Evolutionary conservation across 805 yeast species (phyloP).

Genomic region (Kodamaea laetipori): DNA sequence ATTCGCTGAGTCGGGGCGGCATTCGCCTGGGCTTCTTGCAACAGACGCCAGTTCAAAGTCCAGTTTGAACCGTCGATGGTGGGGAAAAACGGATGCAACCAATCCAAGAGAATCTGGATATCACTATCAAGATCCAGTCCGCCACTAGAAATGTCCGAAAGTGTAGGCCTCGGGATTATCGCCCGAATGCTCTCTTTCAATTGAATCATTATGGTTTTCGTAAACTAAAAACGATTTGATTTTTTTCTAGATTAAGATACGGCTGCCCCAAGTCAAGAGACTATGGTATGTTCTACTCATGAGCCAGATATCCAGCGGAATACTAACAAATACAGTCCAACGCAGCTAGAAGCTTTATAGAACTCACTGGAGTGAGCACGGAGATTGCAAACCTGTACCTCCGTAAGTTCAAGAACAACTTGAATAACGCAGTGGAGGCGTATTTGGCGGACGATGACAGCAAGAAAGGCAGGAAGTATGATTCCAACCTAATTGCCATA

Average conservation of each 20-base stretch:
- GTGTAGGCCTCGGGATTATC: slow-evolving; percentile 15
- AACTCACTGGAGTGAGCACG: slow-evolving; percentile 38
- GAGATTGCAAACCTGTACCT: slow-evolving; percentile 40
- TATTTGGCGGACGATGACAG: slow-evolving; percentile 21
- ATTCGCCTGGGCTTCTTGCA: neutral
- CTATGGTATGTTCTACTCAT: neutral
- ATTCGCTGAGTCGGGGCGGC: slow-evolving; percentile 37
- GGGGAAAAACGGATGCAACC: slow-evolving; percentile 36
- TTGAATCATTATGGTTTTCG: neutral
- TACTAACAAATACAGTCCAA: too few relatives aligned
- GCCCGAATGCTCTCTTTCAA: slow-evolving; percentile 6
- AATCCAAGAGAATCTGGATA: slow-evolving; percentile 32
- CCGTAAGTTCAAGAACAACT: slow-evolving; percentile 30
- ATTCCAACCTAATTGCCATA: slow-evolving; percentile 26
- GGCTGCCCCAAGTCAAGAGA: too few relatives aligned
- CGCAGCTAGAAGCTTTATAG: slow-evolving; percentile 8
- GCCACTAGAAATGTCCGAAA: slow-evolving; percentile 13
- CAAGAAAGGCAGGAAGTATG: slow-evolving; percentile 7
- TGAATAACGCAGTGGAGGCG: slow-evolving; percentile 34
- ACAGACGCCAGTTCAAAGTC: neutral
- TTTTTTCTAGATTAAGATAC: neutral
- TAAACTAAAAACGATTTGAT: neutral
- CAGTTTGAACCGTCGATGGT: neutral
- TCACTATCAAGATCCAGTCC: slow-evolving; percentile 37
- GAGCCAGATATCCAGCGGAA: too few relatives aligned